phyloP scores from a whole-genome alignment of 441 rosid genomes.

The Melastoma candidum region DNA sequence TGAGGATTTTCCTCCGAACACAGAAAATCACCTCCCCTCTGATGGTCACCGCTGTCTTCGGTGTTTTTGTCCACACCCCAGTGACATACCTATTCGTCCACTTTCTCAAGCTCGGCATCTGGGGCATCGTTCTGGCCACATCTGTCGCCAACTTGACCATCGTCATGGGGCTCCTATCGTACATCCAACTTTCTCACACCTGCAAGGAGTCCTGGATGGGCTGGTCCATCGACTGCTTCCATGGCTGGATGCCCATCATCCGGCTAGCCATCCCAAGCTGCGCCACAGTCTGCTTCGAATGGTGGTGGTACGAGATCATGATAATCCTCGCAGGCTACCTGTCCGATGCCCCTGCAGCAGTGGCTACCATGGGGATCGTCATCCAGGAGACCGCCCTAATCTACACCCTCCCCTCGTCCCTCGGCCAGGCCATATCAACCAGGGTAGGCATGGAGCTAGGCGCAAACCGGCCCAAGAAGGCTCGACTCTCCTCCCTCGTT shows the following conservation, averaged over 20 bases:
- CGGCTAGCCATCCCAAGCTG: constrained; percentile 27
- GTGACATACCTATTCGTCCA: constrained; percentile 20
- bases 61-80: constrained; percentile 24
- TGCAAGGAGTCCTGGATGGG: constrained; percentile 24
- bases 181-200: constrained; percentile 18
- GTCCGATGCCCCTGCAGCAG: constrained; percentile 17
- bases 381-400: constrained; percentile 27
- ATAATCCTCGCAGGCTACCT: constrained; percentile 25
- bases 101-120: constrained; percentile 17
- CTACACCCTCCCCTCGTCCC: constrained; percentile 29
- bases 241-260: constrained; percentile 23
- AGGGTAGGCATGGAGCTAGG: constrained; percentile 28
- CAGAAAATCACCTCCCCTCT: constrained; percentile 28
- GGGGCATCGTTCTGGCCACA: constrained; percentile 23
- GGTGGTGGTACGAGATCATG: constrained; percentile 48
- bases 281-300: constrained; percentile 28
- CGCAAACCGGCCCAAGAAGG: constrained; percentile 17
- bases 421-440: constrained; percentile 24
- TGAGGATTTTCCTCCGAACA: constrained; percentile 24
- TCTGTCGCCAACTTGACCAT: constrained; percentile 20
- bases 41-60: constrained; percentile 21
- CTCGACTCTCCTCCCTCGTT: constrained; percentile 15
- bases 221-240: constrained; percentile 21
- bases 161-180: constrained; percentile 19
- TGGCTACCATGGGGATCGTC: constrained; percentile 28